These are phyloP conservation scores for Entomortierella beljakovae DNA, from an alignment of 192 early-diverging fungal genomes.

Conservation along the genomic window DNA sequence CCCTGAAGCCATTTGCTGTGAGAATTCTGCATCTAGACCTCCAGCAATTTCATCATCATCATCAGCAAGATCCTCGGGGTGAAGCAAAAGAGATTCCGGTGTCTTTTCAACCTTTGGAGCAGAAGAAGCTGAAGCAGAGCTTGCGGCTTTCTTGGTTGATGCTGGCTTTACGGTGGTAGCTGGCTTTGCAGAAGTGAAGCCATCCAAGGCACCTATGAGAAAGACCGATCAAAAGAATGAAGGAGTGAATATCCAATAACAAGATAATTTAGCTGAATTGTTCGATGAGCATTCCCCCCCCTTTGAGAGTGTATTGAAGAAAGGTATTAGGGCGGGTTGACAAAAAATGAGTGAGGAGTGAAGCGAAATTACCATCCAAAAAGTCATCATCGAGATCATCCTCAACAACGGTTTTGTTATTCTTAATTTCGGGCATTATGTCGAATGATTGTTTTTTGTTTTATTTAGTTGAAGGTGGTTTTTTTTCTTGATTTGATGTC, in stretches of 20 bases:
- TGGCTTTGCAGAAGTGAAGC: slow-evolving; percentile 68
- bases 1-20: slow-evolving; percentile 77
- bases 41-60: slow-evolving; percentile 42
- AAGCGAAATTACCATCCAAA: slow-evolving; percentile 39
- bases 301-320: too few species aligned
- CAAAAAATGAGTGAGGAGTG: too few species aligned
- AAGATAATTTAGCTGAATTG: not conserved
- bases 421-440: slow-evolving; percentile 52
- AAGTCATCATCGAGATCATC: slow-evolving; percentile 56
- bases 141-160: slow-evolving; percentile 25
- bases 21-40: slow-evolving; percentile 76
- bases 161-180: slow-evolving; percentile 50
- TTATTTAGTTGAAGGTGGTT: not conserved
- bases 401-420: slow-evolving; percentile 49
- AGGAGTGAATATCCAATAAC: not conserved
- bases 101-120: slow-evolving; percentile 30
- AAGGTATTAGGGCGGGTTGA: too few species aligned
- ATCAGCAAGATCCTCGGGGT: slow-evolving; percentile 36
- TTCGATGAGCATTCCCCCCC: too few species aligned
- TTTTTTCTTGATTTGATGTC: not conserved
- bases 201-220: slow-evolving; percentile 76
- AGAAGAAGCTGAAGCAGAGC: slow-evolving; percentile 10
- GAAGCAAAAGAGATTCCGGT: slow-evolving; percentile 33
- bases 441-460: not conserved
- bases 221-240: not conserved